These are phyloP conservation scores for Mycena sp. DNA, from an alignment of 1,284 basidiomycete species.

Conservation along the genomic window DNA sequence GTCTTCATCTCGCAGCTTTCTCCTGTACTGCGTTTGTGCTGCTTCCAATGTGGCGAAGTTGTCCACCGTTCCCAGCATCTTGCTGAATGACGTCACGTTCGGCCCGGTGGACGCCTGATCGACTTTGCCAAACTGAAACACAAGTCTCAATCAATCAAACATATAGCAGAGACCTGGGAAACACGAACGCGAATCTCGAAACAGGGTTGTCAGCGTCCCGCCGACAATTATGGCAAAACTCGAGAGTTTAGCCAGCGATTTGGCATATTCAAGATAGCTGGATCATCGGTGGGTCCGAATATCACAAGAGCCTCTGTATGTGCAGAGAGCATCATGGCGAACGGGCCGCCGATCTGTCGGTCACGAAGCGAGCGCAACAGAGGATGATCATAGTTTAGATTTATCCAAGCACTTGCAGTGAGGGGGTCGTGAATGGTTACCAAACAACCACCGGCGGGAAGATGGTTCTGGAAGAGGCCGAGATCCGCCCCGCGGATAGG, in stretches of 20 bases:
- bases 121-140: too few species aligned
- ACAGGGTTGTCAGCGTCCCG: background rate
- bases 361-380: background rate
- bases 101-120: too few species aligned
- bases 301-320: background rate
- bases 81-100: too few species aligned
- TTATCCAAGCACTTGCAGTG: background rate
- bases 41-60: too few species aligned
- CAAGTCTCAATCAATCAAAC: too few species aligned
- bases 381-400: background rate
- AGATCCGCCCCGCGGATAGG: background rate
- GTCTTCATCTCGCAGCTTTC: too few species aligned
- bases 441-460: background rate
- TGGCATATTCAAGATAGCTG: background rate
- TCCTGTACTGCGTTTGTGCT: too few species aligned
- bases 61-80: too few species aligned
- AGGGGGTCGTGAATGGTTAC: background rate
- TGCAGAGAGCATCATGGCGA: background rate
- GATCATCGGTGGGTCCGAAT: background rate
- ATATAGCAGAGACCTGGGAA: background rate
- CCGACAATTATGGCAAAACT: background rate
- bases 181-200: background rate
- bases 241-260: background rate
- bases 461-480: background rate
- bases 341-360: background rate